phyloP scores from a whole-genome alignment of 108 stramenopile genomes.

The Cyclotella sp. region DNA sequence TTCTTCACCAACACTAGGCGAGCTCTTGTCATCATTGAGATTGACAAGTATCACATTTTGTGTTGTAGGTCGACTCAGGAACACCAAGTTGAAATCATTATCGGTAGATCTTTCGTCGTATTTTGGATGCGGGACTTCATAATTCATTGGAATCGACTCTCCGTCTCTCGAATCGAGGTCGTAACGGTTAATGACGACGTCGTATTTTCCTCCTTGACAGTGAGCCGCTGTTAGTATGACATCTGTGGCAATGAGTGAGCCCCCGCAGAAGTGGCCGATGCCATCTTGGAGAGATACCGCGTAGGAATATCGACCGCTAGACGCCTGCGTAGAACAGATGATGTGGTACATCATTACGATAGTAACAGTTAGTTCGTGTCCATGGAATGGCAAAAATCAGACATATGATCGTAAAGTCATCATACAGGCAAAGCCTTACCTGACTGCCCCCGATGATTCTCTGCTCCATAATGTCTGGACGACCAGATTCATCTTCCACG shows the following conservation, averaged over 20 bases:
- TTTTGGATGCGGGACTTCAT: slow-evolving; percentile 7
- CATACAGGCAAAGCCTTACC: background rate
- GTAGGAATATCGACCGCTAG: slow-evolving; percentile 9
- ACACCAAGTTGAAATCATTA: slow-evolving; percentile 32
- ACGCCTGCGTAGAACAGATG: background rate
- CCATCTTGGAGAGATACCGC: slow-evolving; percentile 23
- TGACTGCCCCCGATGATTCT: slow-evolving; percentile 1
- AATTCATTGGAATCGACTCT: slow-evolving; percentile 2
- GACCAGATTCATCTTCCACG: background rate
- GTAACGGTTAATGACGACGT: slow-evolving; percentile 23
- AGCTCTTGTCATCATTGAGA: slow-evolving; percentile 4
- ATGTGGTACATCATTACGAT: background rate
- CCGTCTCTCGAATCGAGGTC: slow-evolving; percentile 12
- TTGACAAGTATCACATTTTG: slow-evolving; percentile 1
- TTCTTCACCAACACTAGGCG: background rate
- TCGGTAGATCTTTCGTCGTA: slow-evolving; percentile 17
- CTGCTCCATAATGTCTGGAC: background rate
- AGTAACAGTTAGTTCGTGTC: background rate
- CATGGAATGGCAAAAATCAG: background rate
- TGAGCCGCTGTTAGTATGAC: slow-evolving; percentile 27
- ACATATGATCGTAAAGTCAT: background rate
- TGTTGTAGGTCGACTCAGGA: slow-evolving; percentile 6
- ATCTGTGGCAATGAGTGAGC: slow-evolving; percentile 16
- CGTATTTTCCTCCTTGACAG: slow-evolving; percentile 20
- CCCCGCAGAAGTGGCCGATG: slow-evolving; percentile 41